Conservation (phyloP, 805 yeast genomes). For the Sporopachydermia lactativora region DNA sequence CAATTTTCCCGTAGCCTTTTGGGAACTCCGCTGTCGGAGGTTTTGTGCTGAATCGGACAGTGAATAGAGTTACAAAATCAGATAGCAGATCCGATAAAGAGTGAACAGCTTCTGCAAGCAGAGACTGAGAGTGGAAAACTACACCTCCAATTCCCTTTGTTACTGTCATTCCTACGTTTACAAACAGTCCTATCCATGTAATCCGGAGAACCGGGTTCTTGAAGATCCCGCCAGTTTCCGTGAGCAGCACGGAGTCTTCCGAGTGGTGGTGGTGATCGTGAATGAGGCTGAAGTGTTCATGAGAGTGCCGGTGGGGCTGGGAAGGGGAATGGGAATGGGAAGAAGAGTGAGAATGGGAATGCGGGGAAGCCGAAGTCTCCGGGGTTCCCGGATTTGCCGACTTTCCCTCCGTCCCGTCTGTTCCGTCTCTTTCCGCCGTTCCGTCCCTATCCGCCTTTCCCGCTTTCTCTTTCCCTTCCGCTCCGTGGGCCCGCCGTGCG, state of each 20-base stretch:
- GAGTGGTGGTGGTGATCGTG: slow-evolving; percentile 17
- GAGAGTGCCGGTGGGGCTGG: slow-evolving; percentile 19
- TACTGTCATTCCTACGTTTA: slow-evolving; percentile 74
- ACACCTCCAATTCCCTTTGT: slow-evolving; percentile 85
- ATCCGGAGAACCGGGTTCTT: slow-evolving; percentile 81
- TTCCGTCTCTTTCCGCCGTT: too few species aligned
- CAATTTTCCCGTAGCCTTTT: slow-evolving; percentile 84
- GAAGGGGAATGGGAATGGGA: slow-evolving; percentile 14
- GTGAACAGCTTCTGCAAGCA: slow-evolving; percentile 90
- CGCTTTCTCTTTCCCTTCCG: too few species aligned
- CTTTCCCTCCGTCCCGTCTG: too few species aligned
- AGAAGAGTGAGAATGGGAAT: too few species aligned
- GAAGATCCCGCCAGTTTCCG: slow-evolving; percentile 28
- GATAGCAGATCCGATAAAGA: slow-evolving; percentile 83
- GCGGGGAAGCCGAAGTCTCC: too few species aligned
- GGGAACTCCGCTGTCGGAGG: slow-evolving; percentile 54
- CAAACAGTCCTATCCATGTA: slow-evolving; percentile 80
- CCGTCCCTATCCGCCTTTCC: too few species aligned
- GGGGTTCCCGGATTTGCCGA: too few species aligned
- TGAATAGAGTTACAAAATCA: slow-evolving; percentile 77
- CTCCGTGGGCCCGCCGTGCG: too few species aligned
- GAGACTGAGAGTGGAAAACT: slow-evolving; percentile 86
- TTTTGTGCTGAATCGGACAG: slow-evolving; percentile 63
- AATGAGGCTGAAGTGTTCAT: slow-evolving; percentile 18
- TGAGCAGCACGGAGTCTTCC: slow-evolving; percentile 14